phyloP scores from a whole-genome alignment of 164 flowering plant species.

The Nelumbo lutea region DNA sequence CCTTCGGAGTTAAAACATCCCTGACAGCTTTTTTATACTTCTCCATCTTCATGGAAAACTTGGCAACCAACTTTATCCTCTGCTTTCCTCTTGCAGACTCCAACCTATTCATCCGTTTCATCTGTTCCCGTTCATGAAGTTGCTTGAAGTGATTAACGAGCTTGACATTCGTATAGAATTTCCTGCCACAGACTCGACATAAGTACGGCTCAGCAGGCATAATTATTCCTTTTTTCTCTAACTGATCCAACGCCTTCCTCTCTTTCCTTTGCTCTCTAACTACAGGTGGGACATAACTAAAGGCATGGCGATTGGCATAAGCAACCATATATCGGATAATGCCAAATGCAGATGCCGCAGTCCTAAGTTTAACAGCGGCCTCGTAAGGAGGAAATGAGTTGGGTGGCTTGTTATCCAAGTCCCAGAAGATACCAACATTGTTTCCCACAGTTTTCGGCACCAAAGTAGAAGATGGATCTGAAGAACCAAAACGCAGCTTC shows the following conservation, averaged over 20 bases:
- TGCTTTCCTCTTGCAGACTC: constrained; percentile 62
- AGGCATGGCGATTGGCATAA: constrained; percentile 68
- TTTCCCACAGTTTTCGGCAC: constrained; percentile 15
- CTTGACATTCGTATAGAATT: constrained; percentile 54
- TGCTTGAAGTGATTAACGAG: constrained; percentile 68
- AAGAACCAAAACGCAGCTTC: constrained; percentile 11
- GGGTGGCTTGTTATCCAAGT: constrained; percentile 85
- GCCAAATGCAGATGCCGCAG: constrained; percentile 57
- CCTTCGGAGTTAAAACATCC: constrained; percentile 60
- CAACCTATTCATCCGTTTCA: constrained; percentile 58
- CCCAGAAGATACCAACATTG: constrained; percentile 80
- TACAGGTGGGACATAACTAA: constrained; percentile 45
- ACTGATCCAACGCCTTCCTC: constrained; percentile 39
- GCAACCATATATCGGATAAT: constrained; percentile 55
- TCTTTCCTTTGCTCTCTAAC: constrained; percentile 52
- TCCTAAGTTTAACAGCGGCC: constrained; percentile 61
- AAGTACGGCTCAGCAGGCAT: constrained; percentile 38
- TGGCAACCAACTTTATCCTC: constrained; percentile 62
- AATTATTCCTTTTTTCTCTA: constrained; percentile 50
- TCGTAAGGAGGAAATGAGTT: constrained; percentile 57
- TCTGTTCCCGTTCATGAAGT: constrained; percentile 74
- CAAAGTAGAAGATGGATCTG: constrained; percentile 5
- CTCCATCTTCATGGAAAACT: constrained; percentile 77
- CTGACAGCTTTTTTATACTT: constrained; percentile 62
- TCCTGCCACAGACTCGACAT: constrained; percentile 83